These are phyloP conservation scores for Ceratocystis diversiconidia DNA, from an alignment of 2,329 filamentous ascomycete genomes.

Conservation along the genomic window DNA sequence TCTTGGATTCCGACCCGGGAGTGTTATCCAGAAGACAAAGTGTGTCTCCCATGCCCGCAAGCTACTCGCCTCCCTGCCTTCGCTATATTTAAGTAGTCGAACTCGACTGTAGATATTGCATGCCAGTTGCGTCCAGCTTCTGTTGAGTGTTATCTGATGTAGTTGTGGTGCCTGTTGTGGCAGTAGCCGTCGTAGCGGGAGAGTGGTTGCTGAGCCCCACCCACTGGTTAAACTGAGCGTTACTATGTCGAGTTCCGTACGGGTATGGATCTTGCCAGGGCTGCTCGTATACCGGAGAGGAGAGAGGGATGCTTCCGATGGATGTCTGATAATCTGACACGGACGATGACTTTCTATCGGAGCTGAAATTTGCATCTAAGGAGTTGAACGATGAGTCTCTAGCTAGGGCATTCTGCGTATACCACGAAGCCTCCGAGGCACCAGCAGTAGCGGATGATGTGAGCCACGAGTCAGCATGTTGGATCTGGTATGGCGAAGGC, in stretches of 20 bases:
- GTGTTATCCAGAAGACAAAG: too few relatives aligned
- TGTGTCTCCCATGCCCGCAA: too few relatives aligned
- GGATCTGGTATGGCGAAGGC: neutral
- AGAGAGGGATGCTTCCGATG: neutral
- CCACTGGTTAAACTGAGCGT: neutral
- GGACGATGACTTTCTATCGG: neutral
- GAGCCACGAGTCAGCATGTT: neutral
- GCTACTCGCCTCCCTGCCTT: too few relatives aligned
- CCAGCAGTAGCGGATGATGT: neutral
- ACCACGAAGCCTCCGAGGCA: neutral
- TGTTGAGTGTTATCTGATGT: neutral
- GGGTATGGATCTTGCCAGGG: neutral
- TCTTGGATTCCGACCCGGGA: too few relatives aligned
- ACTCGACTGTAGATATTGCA: neutral
- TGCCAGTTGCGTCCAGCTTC: neutral
- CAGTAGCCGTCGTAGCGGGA: neutral
- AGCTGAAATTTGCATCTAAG: neutral
- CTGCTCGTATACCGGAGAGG: neutral
- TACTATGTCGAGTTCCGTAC: neutral
- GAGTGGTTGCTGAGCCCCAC: neutral
- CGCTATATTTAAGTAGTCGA: too few relatives aligned
- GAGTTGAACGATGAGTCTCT: neutral
- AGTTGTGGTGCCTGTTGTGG: neutral
- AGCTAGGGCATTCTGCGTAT: neutral
- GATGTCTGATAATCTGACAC: slow-evolving; percentile 2